These are phyloP conservation scores for Rhazya stricta DNA, from an alignment of 257 asterid genomes.

Conservation along the genomic window DNA sequence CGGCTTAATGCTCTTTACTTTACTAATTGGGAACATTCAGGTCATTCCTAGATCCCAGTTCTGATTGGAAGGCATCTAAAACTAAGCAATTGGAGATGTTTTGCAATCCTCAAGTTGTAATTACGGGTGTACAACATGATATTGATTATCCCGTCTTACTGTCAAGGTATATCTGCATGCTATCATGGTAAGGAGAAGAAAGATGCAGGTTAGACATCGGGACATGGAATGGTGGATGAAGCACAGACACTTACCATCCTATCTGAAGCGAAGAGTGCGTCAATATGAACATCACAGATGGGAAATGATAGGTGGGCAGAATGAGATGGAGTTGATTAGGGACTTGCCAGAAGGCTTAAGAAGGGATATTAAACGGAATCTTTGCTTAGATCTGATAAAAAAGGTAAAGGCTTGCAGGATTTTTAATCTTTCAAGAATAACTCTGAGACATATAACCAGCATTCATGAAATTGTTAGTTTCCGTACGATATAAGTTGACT, in stretches of 20 bases:
- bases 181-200: conserved; percentile 27
- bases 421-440: neutral
- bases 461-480: neutral
- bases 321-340: conserved; percentile 29
- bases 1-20: conserved; percentile 30
- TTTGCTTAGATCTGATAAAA: conserved; percentile 29
- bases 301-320: conserved; percentile 27
- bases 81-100: neutral
- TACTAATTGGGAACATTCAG: conserved; percentile 37
- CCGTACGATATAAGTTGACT: neutral
- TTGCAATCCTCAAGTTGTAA: neutral
- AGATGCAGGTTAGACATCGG: conserved; percentile 30
- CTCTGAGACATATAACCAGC: too few species aligned
- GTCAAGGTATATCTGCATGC: conserved; percentile 31
- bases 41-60: conserved; percentile 8
- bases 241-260: conserved; percentile 24
- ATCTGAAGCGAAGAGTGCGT: conserved; percentile 28
- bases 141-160: neutral
- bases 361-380: conserved; percentile 35
- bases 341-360: conserved; percentile 36
- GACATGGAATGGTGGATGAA: conserved; percentile 40
- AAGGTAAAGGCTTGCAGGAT: conserved; percentile 16
- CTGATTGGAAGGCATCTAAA: neutral
- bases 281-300: conserved; percentile 26
- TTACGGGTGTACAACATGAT: neutral